These are phyloP conservation scores for Aegilops bicornis DNA, from an alignment of 176 grass and related monocot genomes.

Conservation along the genomic window DNA sequence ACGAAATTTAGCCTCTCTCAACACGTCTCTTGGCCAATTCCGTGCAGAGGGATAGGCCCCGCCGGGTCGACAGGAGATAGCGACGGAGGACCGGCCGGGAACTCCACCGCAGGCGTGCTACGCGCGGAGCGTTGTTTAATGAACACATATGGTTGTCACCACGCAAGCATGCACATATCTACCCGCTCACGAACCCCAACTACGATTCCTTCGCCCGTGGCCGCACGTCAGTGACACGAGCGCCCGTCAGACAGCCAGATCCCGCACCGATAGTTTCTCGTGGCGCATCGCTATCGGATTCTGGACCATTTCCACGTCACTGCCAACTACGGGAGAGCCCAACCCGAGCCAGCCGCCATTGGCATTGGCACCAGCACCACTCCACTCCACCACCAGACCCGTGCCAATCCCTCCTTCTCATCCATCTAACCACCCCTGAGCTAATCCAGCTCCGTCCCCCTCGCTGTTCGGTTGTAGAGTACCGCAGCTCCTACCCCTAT, in stretches of 20 bases:
- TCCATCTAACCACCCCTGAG: background rate
- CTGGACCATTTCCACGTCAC: constrained; percentile 35
- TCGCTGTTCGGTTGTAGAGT: background rate
- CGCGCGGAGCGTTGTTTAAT: background rate
- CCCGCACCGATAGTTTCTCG: background rate
- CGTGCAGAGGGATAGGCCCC: too few relatives aligned
- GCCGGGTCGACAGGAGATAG: background rate
- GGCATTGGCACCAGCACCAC: background rate
- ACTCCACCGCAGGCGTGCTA: background rate
- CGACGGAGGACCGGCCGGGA: background rate
- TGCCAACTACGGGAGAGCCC: constrained; percentile 16
- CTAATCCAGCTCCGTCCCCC: background rate
- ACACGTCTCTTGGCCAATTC: too few relatives aligned
- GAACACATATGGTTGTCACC: background rate
- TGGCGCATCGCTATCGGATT: constrained; percentile 7
- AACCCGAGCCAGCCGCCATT: background rate
- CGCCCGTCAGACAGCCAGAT: background rate
- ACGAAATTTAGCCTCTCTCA: too few relatives aligned
- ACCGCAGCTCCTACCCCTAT: background rate
- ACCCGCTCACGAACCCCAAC: background rate
- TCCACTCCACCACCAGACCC: background rate
- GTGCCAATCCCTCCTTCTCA: background rate
- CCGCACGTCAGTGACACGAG: background rate
- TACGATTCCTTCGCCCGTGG: background rate
- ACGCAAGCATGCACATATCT: background rate